These are phyloP conservation scores for Magnolia changhungtana DNA, from an alignment of 164 flowering plant genomes.

Conservation along the genomic window DNA sequence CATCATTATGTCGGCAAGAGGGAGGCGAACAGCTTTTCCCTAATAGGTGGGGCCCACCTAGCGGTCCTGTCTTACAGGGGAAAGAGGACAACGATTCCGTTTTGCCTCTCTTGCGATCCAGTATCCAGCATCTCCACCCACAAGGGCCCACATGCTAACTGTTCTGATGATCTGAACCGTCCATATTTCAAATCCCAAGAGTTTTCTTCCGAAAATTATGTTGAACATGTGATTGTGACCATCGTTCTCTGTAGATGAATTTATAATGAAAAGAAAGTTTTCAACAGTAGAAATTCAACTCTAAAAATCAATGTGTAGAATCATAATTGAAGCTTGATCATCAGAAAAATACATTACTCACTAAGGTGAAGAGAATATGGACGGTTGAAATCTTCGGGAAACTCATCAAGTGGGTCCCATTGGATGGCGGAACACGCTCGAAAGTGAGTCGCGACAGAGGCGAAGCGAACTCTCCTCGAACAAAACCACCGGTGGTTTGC, in stretches of 20 bases:
- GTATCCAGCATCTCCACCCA: background rate
- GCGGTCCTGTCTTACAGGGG: background rate
- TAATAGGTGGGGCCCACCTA: background rate
- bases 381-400: background rate
- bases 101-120: background rate
- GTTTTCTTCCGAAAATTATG: too few species aligned
- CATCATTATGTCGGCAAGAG: constrained; percentile 5
- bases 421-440: background rate
- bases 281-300: too few species aligned
- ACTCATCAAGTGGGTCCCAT: background rate
- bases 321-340: background rate
- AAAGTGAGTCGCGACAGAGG: background rate
- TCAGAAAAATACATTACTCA: background rate
- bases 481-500: background rate
- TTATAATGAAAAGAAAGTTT: too few species aligned
- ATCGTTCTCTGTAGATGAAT: too few species aligned
- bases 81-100: background rate
- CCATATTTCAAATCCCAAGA: background rate
- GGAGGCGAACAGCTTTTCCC: background rate
- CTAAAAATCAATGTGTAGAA: too few species aligned
- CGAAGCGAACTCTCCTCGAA: background rate
- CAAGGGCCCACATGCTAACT: background rate
- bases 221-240: too few species aligned
- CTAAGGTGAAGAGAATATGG: background rate
- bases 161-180: background rate